Percentiles rank a stretch among this genome's conserved stretches.
Conservation (phyloP, 2,329 filamentous ascomycete species). For the Fusarium hostae region DNA sequence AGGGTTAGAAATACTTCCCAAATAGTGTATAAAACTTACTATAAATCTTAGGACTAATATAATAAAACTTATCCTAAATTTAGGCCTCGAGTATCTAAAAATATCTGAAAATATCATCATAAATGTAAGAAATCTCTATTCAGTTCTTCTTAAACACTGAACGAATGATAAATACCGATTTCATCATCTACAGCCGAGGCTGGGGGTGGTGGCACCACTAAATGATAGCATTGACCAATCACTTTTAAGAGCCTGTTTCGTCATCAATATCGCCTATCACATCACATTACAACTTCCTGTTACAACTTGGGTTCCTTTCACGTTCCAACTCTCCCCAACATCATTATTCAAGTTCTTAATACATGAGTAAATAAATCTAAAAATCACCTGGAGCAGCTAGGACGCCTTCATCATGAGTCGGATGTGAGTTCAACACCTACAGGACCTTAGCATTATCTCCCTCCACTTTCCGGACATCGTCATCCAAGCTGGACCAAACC, state of each 20-base stretch:
- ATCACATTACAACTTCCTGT: constrained; percentile 32
- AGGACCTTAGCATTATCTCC: constrained; percentile 1
- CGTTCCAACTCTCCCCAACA: constrained; percentile 3
- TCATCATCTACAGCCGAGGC: constrained; percentile 6
- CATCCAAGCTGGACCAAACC: neutral
- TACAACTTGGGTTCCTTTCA: constrained; percentile 6
- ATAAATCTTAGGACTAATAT: neutral
- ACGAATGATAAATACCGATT: neutral
- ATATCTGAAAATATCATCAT: too few species aligned
- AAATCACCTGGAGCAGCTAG: constrained; percentile 13
- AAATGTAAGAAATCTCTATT: neutral
- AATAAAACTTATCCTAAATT: neutral
- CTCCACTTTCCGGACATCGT: constrained; percentile 27
- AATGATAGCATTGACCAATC: constrained; percentile 34
- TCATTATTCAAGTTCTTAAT: neutral
- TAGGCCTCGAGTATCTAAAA: neutral
- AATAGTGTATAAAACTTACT: neutral
- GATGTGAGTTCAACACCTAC: constrained; percentile 36
- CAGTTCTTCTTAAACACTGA: neutral
- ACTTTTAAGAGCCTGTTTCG: constrained; percentile 26
- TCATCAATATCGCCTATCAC: constrained; percentile 36
- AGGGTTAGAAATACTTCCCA: too few species aligned
- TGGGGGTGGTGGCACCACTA: neutral
- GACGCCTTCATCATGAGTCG: constrained; percentile 34
- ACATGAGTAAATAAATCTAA: constrained; percentile 13